Percentiles rank a stretch among this genome's conserved stretches.
These are phyloP conservation scores for Phialocephala subalpina DNA, from an alignment of 2,329 filamentous ascomycete species.

Conservation along the genomic window DNA sequence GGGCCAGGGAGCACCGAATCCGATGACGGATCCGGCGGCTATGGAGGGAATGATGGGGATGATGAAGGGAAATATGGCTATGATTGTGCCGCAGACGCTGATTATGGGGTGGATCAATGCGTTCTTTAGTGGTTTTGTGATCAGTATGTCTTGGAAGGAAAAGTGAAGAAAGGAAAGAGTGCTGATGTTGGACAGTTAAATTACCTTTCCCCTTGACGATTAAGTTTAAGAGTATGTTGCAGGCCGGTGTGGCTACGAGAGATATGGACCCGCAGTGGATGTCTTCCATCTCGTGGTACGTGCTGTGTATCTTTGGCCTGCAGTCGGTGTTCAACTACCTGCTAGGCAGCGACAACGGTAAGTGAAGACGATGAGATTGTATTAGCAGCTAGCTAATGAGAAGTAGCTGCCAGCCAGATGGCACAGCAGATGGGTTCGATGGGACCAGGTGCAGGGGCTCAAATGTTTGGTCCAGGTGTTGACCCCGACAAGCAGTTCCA, in stretches of 20 bases:
- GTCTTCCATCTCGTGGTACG: constrained; percentile 98
- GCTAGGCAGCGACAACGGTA: constrained; percentile 94
- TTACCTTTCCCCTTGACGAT: constrained; percentile 96
- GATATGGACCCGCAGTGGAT: constrained; percentile 99
- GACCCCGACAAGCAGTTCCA: constrained; percentile 96
- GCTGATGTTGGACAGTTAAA: constrained; percentile 70
- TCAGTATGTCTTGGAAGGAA: constrained; percentile 68
- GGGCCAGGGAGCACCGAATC: constrained; percentile 89
- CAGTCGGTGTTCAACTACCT: constrained; percentile 98
- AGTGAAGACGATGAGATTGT: constrained; percentile 41
- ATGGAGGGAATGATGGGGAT: constrained; percentile 99
- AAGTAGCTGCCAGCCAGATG: constrained; percentile 86
- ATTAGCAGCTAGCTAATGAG: constrained; percentile 13
- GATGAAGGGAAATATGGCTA: constrained; percentile 99
- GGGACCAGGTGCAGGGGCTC: constrained; percentile 66
- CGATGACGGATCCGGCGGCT: constrained; percentile 91
- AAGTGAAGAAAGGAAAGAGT: not conserved
- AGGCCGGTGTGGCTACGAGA: constrained; percentile 93
- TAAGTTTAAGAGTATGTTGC: constrained; percentile 99
- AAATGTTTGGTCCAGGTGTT: constrained; percentile 90
- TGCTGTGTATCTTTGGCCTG: constrained; percentile 94
- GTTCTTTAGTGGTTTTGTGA: constrained; percentile 98
- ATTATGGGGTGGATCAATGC: constrained; percentile 99
- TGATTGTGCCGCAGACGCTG: constrained; percentile 98
- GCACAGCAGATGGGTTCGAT: constrained; percentile 82